Percentiles rank a stretch among this genome's conserved stretches.
phyloP scores from a whole-genome alignment of 1,139 yeast genomes.

The Saccharomyces hybrid region DNA sequence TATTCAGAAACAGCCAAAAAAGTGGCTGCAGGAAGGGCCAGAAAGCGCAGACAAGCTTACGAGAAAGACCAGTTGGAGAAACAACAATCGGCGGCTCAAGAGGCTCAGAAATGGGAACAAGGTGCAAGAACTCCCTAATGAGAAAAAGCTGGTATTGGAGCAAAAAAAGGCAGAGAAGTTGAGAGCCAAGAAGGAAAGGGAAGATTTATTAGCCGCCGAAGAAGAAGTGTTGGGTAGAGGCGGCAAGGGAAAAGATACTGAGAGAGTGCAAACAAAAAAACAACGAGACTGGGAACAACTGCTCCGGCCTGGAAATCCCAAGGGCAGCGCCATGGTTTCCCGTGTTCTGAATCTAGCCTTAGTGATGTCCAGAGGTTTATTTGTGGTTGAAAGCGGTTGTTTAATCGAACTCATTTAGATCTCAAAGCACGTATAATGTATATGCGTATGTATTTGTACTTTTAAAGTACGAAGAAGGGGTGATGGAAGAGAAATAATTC shows the following conservation, averaged over 20 bases:
- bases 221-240: conserved; percentile 18
- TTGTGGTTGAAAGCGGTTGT: neutral
- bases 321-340: neutral
- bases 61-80: conserved; percentile 19
- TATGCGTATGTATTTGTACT: neutral
- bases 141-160: conserved; percentile 20
- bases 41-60: conserved; percentile 24
- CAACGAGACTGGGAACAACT: neutral
- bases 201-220: conserved; percentile 23
- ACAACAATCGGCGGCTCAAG: conserved; percentile 20
- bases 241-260: conserved; percentile 16
- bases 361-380: neutral
- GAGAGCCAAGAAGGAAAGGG: conserved; percentile 25
- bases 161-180: conserved; percentile 22
- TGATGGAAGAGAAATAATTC: neutral
- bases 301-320: neutral
- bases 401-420: neutral
- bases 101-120: conserved; percentile 28
- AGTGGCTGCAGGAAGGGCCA: conserved; percentile 25
- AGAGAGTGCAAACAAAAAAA: neutral
- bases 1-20: conserved; percentile 27
- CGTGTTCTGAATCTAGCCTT: neutral
- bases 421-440: neutral
- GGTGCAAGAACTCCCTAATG: conserved; percentile 30
- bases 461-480: neutral